Base-by-base conservation (phyloP, 2,329 filamentous ascomycete species). In the Sporothrix schenckii region DNA sequence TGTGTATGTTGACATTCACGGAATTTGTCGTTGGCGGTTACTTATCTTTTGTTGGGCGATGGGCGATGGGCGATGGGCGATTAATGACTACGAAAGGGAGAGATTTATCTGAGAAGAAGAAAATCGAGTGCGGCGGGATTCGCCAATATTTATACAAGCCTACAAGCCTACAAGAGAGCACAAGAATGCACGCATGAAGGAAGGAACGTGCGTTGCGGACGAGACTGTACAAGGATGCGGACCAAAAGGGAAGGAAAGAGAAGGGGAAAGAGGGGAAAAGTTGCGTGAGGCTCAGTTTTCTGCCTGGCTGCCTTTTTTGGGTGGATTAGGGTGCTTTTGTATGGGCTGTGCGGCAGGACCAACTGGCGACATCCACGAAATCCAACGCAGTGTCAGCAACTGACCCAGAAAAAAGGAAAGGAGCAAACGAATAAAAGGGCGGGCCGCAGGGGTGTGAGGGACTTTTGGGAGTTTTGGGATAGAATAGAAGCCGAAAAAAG, bases 81-180 rank as follows among this genome's bases (percentile, higher is more conserved):
- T 50, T 39, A 50, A 24, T 52, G 63, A 21, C 63, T 66, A 52
- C 63, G 61, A 65, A n/a, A 34, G 66, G 39, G 27, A 39, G 34
- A 50, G 24, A 50, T n/a, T 19, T 41, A 16, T 44, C 34, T 19
- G 34, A 34, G 16, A 65, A 56, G 14, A 11, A 24, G 16, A 60
- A 58, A 34, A 49, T 16, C 49, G 66, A 58, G 44, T 34, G 21
- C 41, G 68, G 68, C 47, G 66, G 66, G n/a, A 21, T 16, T 6
- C 39, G 54, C n/a, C 27, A 21, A 50, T 69, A 63, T 63, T 69
- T 69, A 69, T 69, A 69, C 47, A 58, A 27, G 66, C n/a, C 34
- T 69, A 69, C 47, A 58, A 27, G 66, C n/a, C 34, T 47, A 49
- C 50, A 21, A 39, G 21, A 19, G 67, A 16, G 30, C 49, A 50